These are phyloP conservation scores for Phascolomyces articulosus DNA, from an alignment of 371 early-diverging fungal genomes.

Conservation along the genomic window DNA sequence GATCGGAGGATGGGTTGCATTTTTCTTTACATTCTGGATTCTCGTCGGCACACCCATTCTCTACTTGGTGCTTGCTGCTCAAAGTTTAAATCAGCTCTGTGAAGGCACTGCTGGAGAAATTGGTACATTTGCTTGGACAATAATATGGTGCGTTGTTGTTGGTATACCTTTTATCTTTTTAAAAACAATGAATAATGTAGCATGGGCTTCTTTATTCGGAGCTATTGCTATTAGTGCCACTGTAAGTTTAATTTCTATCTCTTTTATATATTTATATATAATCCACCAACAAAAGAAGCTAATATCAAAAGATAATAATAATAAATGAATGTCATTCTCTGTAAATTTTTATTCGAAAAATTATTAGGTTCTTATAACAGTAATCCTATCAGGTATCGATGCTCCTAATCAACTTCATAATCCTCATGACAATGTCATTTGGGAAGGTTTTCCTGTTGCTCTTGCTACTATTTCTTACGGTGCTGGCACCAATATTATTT, in stretches of 20 bases:
- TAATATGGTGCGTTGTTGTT: constrained; percentile 59
- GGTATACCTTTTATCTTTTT: constrained; percentile 58
- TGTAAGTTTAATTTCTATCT: no score
- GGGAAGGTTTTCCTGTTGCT: constrained; percentile 58
- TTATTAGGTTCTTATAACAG: constrained; percentile 34
- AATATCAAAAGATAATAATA: no score
- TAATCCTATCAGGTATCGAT: constrained; percentile 38
- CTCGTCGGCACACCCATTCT: constrained; percentile 55
- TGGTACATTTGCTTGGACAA: constrained; percentile 58
- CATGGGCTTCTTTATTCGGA: constrained; percentile 66
- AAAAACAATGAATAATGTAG: constrained; percentile 65
- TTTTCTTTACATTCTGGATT: constrained; percentile 64
- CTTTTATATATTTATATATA: no score
- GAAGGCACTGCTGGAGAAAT: constrained; percentile 42
- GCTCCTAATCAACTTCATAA: constrained; percentile 7
- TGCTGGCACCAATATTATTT: constrained; percentile 82
- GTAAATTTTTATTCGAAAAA: no score
- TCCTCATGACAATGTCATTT: constrained; percentile 36
- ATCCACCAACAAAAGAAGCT: no score
- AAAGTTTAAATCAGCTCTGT: constrained; percentile 53
- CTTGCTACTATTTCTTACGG: constrained; percentile 73
- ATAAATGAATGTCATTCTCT: no score
- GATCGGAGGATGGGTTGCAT: constrained; percentile 43
- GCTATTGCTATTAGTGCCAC: constrained; percentile 52
- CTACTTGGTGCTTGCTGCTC: constrained; percentile 59